Evolutionary conservation across 352 stramenopile species (phyloP).

Genomic region (Globisporangium acanthophoron): DNA sequence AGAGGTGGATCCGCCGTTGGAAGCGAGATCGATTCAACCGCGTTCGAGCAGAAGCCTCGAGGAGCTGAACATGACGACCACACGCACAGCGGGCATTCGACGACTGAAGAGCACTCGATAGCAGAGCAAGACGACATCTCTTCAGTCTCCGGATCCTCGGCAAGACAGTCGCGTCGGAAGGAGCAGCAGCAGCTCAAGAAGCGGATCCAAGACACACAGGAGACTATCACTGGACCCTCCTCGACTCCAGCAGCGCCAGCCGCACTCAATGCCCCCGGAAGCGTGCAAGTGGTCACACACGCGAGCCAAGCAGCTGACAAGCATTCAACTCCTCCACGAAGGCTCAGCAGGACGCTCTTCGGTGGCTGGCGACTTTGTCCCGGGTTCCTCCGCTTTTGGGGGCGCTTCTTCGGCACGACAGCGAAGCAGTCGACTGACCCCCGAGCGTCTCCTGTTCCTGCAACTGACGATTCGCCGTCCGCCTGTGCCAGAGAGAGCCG

Average conservation of each 20-base stretch:
- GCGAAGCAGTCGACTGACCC: slow-evolving; percentile 1
- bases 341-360: slow-evolving; percentile 5
- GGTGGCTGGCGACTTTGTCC: slow-evolving; percentile 54
- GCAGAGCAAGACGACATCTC: slow-evolving; percentile 2
- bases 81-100: slow-evolving; percentile 5
- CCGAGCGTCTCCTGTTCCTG: not conserved
- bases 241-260: not conserved
- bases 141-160: slow-evolving; percentile 12
- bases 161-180: slow-evolving; percentile 22
- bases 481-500: not conserved
- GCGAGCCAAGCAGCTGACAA: not conserved
- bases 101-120: slow-evolving; percentile 9
- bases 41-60: slow-evolving; percentile 7
- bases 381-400: slow-evolving; percentile 63
- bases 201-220: not conserved
- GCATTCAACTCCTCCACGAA: not conserved
- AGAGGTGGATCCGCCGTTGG: not conserved
- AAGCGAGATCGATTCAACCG: not conserved
- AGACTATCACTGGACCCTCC: not conserved
- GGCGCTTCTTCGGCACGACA: slow-evolving; percentile 44
- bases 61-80: slow-evolving; percentile 5
- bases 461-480: not conserved
- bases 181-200: slow-evolving; percentile 25
- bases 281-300: slow-evolving; percentile 4
- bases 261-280: not conserved